phyloP scores from a whole-genome alignment of 768 basidiomycete genomes.

The Tylopilus plumbeoviolaceoides region DNA sequence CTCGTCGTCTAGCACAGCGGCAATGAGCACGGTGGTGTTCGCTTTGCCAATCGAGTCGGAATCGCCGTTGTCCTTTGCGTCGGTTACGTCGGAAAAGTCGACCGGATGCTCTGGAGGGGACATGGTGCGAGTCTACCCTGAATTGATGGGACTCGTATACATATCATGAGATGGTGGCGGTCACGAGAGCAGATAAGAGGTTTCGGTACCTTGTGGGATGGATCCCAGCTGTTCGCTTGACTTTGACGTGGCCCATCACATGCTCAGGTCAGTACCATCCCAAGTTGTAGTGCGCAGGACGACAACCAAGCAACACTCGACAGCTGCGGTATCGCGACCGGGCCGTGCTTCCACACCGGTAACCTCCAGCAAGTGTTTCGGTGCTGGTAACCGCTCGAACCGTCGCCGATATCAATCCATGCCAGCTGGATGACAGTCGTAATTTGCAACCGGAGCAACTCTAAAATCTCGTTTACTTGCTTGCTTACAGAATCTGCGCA shows the following conservation, averaged over 20 bases:
- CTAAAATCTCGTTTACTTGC: not conserved
- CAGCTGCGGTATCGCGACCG: conserved; percentile 9
- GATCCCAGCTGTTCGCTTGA: not conserved
- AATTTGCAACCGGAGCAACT: conserved; percentile 29
- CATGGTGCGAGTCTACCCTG: conserved; percentile 13
- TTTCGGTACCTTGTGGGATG: not conserved
- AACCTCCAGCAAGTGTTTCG: not conserved
- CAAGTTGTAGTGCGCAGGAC: conserved; percentile 9
- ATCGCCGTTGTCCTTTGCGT: conserved; percentile 11
- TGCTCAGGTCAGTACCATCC: not conserved
- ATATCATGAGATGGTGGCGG: not conserved
- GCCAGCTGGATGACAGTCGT: conserved; percentile 23
- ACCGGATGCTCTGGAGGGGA: conserved; percentile 6
- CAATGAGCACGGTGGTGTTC: conserved; percentile 32
- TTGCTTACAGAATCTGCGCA: not conserved
- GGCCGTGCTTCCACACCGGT: conserved; percentile 15
- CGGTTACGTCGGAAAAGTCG: not conserved
- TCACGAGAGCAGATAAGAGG: conserved; percentile 3
- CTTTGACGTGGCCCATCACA: not conserved
- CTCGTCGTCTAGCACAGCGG: conserved; percentile 35
- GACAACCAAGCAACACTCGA: conserved; percentile 25
- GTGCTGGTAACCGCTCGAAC: conserved; percentile 17
- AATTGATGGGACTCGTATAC: no score
- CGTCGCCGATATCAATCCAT: conserved; percentile 1
- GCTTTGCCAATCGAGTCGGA: no score